Base-by-base conservation (phyloP, 495 filamentous ascomycete genomes). In the Hypoxylon intermedium region DNA sequence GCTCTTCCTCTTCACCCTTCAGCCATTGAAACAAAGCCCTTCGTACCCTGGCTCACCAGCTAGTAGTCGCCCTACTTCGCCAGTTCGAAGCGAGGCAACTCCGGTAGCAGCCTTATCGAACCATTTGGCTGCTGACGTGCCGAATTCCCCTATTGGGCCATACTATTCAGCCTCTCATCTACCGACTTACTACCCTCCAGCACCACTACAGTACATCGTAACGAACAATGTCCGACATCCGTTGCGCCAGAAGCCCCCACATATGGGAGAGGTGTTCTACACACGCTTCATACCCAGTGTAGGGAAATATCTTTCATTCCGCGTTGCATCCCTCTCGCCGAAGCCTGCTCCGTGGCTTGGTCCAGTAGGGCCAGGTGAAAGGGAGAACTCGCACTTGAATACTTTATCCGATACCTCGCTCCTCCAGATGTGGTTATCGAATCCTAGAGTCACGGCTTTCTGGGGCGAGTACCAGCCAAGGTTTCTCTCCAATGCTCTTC, bases 231-330 rank as follows among this genome's bases (percentile, higher is more conserved):
- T 93, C 19, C 87, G 92, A 3, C 94, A 98, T 71, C 95, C 94
- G 0, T 72, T 97, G 20, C 86, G 94, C 0, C 89, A 91, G 30
- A 96, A 96, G 62, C 93, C 94, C 0, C 90, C 91, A 2, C 87
- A 87, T 13, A 91, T 94, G 80, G 89, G 89, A 7, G 90, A 94
- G 66, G 85, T 89, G 9, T 91, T 98, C 67, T 98, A 98, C 73
- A 86, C 85, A 1, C 89, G 94, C 44, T 96, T 88, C 71, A 77
- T 98, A 13, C 90, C 90, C 2, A 91, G 87, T 15, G 77, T 95
- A 0, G 82, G 82, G 23, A 91, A 97, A 68, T 96, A 91, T 59
- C 83, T 98, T 18, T 91, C 91, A 9, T 95, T 98, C 74, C 87
- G 94, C 24, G 83, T 92, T 1, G 91, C 91, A 4, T 86, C 82